Evolutionary conservation across 2,329 filamentous ascomycete genomes (phyloP).

Genomic region (Ambrosiella beaveri): DNA sequence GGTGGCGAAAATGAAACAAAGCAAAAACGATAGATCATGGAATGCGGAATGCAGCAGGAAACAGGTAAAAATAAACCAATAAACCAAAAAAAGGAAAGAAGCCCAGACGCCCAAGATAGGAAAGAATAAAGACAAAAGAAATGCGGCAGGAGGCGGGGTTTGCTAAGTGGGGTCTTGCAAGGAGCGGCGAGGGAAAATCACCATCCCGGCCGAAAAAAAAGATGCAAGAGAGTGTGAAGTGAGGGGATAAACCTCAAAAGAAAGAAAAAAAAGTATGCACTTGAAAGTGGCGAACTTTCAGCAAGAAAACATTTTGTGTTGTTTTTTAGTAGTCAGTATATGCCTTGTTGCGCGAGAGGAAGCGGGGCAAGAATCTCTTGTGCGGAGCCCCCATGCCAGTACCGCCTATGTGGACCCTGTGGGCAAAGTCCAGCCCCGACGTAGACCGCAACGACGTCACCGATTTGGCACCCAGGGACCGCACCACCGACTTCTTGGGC

Average conservation of each 20-base stretch:
- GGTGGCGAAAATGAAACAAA: conserved; percentile 2
- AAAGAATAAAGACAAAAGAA: neutral
- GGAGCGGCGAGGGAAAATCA: neutral
- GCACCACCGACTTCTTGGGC: neutral
- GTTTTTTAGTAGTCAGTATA: neutral
- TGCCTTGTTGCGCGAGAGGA: neutral
- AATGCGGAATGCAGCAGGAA: neutral
- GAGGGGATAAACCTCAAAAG: neutral
- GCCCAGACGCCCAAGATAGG: neutral
- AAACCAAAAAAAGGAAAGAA: neutral
- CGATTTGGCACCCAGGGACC: neutral
- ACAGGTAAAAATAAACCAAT: neutral
- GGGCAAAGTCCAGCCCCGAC: neutral
- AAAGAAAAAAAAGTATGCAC: neutral
- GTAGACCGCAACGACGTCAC: neutral
- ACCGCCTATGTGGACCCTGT: neutral
- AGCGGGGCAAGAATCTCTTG: conserved; percentile 18
- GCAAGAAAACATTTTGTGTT: too few relatives aligned
- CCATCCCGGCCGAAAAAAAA: neutral
- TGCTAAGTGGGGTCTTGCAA: neutral
- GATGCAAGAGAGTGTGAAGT: neutral
- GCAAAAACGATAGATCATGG: conserved; percentile 2
- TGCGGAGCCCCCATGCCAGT: neutral
- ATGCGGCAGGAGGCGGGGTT: neutral
- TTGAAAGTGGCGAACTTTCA: too few relatives aligned